A percentile compares a stretch with the other conserved stretches of the same genome.
Evolutionary conservation across 108 stramenopile genomes (phyloP).

Genomic region (Conticribra guillardii): DNA sequence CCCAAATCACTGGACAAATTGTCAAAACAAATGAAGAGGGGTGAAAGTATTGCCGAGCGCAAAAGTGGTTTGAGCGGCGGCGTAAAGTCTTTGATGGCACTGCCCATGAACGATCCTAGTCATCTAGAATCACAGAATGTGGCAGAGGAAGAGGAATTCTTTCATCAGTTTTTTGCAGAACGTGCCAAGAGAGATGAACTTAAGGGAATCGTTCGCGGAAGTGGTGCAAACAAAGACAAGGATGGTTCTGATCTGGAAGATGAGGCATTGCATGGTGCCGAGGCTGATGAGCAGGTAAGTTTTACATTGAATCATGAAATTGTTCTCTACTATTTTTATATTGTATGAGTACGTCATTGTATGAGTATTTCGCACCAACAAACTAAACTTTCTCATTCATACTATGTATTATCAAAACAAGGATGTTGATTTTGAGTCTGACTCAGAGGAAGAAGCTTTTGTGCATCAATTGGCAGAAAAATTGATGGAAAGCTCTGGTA

Average conservation of each 20-base stretch:
- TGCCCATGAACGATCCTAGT: constrained; percentile 86
- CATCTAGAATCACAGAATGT: constrained; percentile 65
- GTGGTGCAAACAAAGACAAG: constrained; percentile 40
- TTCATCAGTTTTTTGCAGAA: constrained; percentile 91
- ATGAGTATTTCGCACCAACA: no score
- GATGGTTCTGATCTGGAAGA: constrained; percentile 56
- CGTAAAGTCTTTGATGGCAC: constrained; percentile 17
- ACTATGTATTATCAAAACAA: constrained; percentile 40
- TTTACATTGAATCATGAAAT: constrained; percentile 29
- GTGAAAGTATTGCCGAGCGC: constrained; percentile 63
- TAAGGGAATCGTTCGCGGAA: constrained; percentile 71
- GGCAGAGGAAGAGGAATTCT: constrained; percentile 88
- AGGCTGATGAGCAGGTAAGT: constrained; percentile 50
- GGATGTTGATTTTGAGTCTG: constrained; percentile 67
- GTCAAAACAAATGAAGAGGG: constrained; percentile 39
- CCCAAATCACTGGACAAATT: constrained; percentile 80
- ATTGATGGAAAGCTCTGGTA: constrained; percentile 77
- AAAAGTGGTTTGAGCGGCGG: constrained; percentile 49
- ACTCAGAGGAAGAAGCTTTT: constrained; percentile 89
- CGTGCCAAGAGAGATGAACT: constrained; percentile 83
- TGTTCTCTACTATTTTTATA: constrained; percentile 4
- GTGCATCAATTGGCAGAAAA: constrained; percentile 89
- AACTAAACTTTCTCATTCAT: not conserved
- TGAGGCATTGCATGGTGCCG: constrained; percentile 59
- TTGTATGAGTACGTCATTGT: no score